Evolutionary conservation across 202 grass and related monocot species (phyloP).

Genomic region (Hordeum pubiflorum): DNA sequence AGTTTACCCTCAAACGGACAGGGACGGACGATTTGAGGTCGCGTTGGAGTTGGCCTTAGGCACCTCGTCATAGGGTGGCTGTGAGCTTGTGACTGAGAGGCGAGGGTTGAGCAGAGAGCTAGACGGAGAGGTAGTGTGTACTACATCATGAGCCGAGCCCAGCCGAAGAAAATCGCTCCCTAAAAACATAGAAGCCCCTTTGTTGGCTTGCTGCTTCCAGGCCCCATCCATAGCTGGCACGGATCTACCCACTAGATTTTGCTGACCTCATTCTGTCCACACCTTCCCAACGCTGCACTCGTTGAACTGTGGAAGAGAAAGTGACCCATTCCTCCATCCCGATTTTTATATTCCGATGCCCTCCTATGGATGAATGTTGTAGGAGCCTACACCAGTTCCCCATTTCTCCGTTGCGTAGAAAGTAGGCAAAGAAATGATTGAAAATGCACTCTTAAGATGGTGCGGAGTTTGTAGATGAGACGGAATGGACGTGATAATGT

Average conservation of each 20-base stretch:
- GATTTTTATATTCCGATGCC: conserved; percentile 2
- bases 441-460: not conserved
- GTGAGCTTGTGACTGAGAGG: not conserved
- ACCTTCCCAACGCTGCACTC: conserved; percentile 13
- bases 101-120: not conserved
- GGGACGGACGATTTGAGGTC: too few relatives aligned
- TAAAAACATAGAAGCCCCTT: not conserved
- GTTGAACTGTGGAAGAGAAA: conserved; percentile 11
- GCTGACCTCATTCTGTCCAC: conserved; percentile 26
- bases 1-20: too few relatives aligned
- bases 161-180: not conserved
- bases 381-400: not conserved
- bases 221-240: not conserved
- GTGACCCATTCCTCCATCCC: conserved; percentile 9
- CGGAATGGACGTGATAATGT: too few relatives aligned
- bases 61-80: not conserved
- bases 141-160: not conserved
- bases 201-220: not conserved
- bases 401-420: not conserved
- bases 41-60: too few relatives aligned
- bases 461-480: not conserved
- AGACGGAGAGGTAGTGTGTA: not conserved
- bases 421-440: not conserved
- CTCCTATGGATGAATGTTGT: not conserved
- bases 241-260: conserved; percentile 39